Percentiles rank a stretch among this genome's conserved stretches.
phyloP scores from a whole-genome alignment of 345 rosid species.

The Lepidium didymum region DNA sequence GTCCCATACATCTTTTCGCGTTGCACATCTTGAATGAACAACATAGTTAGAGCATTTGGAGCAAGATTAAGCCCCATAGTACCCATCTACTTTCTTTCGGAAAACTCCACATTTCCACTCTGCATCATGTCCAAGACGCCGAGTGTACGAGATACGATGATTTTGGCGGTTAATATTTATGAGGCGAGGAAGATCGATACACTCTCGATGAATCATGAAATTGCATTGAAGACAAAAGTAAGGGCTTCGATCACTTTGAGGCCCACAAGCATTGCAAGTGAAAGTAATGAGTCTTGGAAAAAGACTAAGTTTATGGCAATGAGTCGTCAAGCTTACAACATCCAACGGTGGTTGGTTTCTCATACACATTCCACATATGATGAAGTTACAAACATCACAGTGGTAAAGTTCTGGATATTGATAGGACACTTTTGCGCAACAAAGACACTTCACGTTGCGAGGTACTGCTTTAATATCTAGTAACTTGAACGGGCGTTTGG shows the following conservation, averaged over 20 bases:
- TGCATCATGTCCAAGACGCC: background rate
- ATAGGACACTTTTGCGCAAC: background rate
- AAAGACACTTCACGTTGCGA: background rate
- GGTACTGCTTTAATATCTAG: background rate
- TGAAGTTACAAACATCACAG: slow-evolving; percentile 2
- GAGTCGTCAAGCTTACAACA: background rate
- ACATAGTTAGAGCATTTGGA: background rate
- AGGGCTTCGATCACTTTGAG: background rate
- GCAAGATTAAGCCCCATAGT: background rate
- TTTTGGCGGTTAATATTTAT: background rate
- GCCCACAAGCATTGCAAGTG: slow-evolving; percentile 19
- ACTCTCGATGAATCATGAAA: background rate
- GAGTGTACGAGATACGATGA: background rate
- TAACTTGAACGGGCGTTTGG: background rate
- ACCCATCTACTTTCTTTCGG: background rate
- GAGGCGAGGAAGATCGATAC: background rate
- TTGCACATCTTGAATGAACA: slow-evolving; percentile 5
- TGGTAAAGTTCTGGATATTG: background rate
- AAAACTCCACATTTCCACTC: background rate
- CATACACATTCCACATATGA: background rate
- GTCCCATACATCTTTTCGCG: background rate
- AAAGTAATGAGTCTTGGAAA: background rate
- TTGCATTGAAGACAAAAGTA: background rate
- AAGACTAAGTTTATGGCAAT: background rate
- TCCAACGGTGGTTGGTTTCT: background rate